Percentiles rank a stretch among this genome's conserved stretches.
Conservation (phyloP, 352 stramenopile genomes). For the Globisporangium solare region DNA sequence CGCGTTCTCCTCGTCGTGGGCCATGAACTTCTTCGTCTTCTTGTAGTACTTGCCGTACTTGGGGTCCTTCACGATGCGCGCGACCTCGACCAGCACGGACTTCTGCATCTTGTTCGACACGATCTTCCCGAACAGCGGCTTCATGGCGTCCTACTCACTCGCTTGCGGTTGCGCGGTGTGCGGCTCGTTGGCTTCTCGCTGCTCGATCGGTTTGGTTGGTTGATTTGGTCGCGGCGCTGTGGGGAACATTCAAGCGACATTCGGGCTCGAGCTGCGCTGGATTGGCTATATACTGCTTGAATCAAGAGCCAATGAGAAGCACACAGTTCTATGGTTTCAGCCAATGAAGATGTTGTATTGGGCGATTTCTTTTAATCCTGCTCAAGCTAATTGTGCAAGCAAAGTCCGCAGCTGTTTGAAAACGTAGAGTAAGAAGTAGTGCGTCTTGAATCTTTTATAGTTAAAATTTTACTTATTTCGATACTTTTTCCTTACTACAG, state of each 20-base stretch:
- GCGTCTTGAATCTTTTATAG: too few relatives aligned
- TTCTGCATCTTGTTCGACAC: constrained; percentile 97
- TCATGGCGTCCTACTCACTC: constrained; percentile 31
- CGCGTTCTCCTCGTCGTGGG: constrained; percentile 93
- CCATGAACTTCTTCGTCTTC: constrained; percentile 97
- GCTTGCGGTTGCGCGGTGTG: constrained; percentile 4
- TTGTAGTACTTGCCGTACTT: constrained; percentile 95
- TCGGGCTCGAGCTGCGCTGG: not conserved
- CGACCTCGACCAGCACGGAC: constrained; percentile 93
- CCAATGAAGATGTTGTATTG: not conserved
- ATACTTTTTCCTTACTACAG: too few relatives aligned
- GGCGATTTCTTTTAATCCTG: too few relatives aligned
- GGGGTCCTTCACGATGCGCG: constrained; percentile 91
- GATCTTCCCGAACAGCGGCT: constrained; percentile 92
- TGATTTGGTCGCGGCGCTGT: constrained; percentile 11
- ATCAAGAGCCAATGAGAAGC: not conserved
- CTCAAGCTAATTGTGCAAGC: too few relatives aligned
- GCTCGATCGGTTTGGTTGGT: constrained; percentile 21
- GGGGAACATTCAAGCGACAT: constrained; percentile 16
- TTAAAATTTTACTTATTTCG: too few relatives aligned
- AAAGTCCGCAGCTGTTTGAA: too few relatives aligned
- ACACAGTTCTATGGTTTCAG: not conserved
- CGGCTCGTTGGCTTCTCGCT: constrained; percentile 3
- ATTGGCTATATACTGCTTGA: not conserved
- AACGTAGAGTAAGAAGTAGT: too few relatives aligned